Evolutionary conservation across 331 rosid genomes (phyloP), one percentile per base, ranked within the genome.

Genomic region (Erythrophleum ivorense): DNA sequence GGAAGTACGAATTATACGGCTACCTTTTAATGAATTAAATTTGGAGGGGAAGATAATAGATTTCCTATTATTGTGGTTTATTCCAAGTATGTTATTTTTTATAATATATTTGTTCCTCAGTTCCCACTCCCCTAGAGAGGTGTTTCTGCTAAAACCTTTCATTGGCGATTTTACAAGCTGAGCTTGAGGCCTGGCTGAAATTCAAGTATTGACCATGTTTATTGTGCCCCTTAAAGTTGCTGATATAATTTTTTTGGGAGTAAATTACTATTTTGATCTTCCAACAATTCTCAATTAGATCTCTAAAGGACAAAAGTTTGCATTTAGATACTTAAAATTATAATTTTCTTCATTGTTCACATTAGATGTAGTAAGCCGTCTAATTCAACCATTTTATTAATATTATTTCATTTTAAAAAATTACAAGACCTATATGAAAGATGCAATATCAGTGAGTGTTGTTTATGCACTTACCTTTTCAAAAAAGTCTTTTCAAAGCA

Each of bases 21-120:
- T 53, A 21, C 19, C 48, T 74, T 52, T 24, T 21, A 4, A 73
- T 50, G 33, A 50, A 13, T 40, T 53, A 24, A 55, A 54, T 77
- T 73, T 38, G 71, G 66, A 77, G 78, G 45, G 53, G 49, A 83
- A 59, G 38, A 24, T 69, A 19, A 70, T 9, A 62, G 18, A 69
- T 24, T 53, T 77, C 64, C 14, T 60, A 43, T 68, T 49, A 5
- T 48, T 73, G 48, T 62, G 85, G 33, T 52, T 77, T 74, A n/a
- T 60, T 46, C 80, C 50, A 13, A 60, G 72, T 57, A 63, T 68
- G 41, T 73, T 9, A 55, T 38, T 36, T 31, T 34, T 49, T 18
- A 38, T 70, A 71, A 55, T 40, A 9, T 54, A 46, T 45, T 57
- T 48, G 70, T 75, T 68, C 38, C 45, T 3, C 29, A 50, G n/a